Conservation (phyloP, 805 yeast species). For the Grigorovia yakushimaensis region DNA sequence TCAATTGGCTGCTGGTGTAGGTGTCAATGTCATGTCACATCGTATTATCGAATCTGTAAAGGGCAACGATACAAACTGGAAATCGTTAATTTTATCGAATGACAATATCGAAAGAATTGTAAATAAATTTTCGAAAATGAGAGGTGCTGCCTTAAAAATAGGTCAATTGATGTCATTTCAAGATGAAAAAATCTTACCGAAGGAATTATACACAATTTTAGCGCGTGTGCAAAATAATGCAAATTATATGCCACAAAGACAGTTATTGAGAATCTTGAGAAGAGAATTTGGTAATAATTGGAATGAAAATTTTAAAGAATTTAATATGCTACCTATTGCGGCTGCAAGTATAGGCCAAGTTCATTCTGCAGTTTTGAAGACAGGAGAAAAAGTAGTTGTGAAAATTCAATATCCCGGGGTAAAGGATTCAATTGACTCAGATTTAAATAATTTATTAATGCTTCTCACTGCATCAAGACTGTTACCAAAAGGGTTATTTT, state of each 20-base stretch:
- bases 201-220: conserved; percentile 71
- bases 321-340: conserved; percentile 86
- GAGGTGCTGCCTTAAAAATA: conserved; percentile 96
- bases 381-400: conserved; percentile 72
- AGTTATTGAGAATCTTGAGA: conserved; percentile 65
- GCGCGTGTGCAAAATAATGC: conserved; percentile 87
- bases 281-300: conserved; percentile 69
- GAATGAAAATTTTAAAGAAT: conserved; percentile 61
- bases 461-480: conserved; percentile 77
- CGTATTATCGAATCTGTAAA: conserved; percentile 59
- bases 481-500: conserved; percentile 82
- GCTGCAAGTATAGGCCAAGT: conserved; percentile 98
- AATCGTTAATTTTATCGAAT: conserved; percentile 61
- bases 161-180: conserved; percentile 98
- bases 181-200: conserved; percentile 75
- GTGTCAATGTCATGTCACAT: conserved; percentile 72
- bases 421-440: conserved; percentile 86
- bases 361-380: conserved; percentile 66
- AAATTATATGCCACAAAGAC: conserved; percentile 92
- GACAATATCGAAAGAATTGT: conserved; percentile 82
- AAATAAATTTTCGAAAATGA: conserved; percentile 79
- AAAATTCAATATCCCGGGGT: conserved; percentile 98
- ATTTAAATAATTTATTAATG: conserved; percentile 74
- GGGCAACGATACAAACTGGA: conserved; percentile 42
- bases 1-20: conserved; percentile 81